These are phyloP conservation scores for Seiridium cupressi DNA, from an alignment of 2,329 filamentous ascomycete species.

Conservation along the genomic window DNA sequence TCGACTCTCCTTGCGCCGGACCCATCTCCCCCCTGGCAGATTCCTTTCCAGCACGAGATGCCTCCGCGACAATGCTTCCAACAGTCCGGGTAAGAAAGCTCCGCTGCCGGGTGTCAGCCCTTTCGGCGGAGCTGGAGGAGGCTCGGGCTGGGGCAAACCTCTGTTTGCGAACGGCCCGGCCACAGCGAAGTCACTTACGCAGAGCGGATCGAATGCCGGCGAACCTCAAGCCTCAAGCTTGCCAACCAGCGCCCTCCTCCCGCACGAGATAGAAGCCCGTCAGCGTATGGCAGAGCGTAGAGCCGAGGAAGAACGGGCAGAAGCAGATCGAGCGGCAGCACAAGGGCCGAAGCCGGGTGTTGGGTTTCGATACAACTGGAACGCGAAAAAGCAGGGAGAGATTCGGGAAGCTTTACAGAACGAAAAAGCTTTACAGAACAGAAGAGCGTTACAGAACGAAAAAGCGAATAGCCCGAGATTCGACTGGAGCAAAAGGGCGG, in stretches of 20 bases:
- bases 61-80: conserved; percentile 8
- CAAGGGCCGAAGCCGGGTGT: neutral
- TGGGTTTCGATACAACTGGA: neutral
- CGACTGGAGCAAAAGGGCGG: neutral
- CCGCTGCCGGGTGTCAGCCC: neutral
- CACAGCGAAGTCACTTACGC: conserved; percentile 9
- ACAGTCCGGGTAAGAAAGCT: neutral
- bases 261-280: conserved; percentile 10
- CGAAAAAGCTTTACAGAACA: neutral
- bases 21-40: conserved; percentile 10
- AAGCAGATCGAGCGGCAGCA: neutral
- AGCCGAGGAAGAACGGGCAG: neutral
- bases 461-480: neutral
- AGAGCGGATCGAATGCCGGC: conserved; percentile 3
- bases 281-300: neutral
- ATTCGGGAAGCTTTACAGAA: neutral
- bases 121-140: neutral
- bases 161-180: conserved; percentile 1
- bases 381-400: neutral
- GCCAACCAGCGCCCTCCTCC: neutral
- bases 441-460: neutral
- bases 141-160: conserved; percentile 15
- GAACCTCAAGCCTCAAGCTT: neutral
- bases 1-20: conserved; percentile 18
- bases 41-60: conserved; percentile 15